Evolutionary conservation across 108 stramenopile species (phyloP).

Genomic region (Cyclotella sp.): DNA sequence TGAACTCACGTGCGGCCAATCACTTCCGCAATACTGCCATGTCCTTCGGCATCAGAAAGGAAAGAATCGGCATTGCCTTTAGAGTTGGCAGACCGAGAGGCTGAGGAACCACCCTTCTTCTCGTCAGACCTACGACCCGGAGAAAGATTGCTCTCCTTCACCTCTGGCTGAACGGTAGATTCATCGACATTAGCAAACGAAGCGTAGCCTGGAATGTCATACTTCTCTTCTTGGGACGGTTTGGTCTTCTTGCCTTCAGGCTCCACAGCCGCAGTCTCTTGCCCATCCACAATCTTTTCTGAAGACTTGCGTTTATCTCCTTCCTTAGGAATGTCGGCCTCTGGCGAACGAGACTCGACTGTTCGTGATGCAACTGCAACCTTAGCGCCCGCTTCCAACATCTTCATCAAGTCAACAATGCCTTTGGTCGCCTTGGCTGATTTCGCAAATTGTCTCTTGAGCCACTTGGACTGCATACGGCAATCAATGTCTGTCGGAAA

Average conservation of each 20-base stretch:
- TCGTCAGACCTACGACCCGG: too few relatives aligned
- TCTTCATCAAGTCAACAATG: not conserved
- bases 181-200: not conserved
- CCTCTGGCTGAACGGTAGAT: not conserved
- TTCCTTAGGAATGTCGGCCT: not conserved
- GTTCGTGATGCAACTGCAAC: not conserved
- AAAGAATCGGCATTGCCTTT: conserved; percentile 56
- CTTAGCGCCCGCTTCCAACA: conserved; percentile 11
- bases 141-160: not conserved
- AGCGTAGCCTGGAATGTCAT: not conserved
- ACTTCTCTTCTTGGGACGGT: not conserved
- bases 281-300: not conserved
- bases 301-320: not conserved
- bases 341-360: not conserved
- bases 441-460: conserved; percentile 26
- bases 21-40: conserved; percentile 72
- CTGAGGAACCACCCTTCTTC: not conserved
- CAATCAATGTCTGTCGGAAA: not conserved
- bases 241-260: not conserved
- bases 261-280: not conserved
- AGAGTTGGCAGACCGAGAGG: not conserved
- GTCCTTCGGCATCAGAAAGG: conserved; percentile 74
- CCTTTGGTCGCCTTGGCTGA: not conserved
- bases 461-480: conserved; percentile 76
- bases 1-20: conserved; percentile 59